Evolutionary conservation across 2,329 filamentous ascomycete species (phyloP).

Genomic region (Tolypocladium amazonense): DNA sequence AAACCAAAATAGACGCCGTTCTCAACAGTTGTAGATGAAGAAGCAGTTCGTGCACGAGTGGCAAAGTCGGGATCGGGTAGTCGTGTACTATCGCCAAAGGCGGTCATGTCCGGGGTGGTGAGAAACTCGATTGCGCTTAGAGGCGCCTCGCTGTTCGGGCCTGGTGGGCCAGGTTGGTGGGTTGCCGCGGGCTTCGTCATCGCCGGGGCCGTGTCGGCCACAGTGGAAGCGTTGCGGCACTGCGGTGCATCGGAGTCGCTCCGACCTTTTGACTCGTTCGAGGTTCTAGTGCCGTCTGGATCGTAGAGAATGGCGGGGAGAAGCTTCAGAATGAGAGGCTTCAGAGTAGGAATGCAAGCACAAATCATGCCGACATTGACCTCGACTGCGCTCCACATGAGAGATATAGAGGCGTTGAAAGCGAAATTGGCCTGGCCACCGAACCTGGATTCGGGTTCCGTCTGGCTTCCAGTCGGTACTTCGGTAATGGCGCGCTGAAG

Average conservation of each 20-base stretch:
- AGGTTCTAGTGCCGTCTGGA: slow-evolving; percentile 29
- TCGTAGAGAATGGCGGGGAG: slow-evolving; percentile 47
- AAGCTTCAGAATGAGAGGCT: slow-evolving; percentile 65
- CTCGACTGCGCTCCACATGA: slow-evolving; percentile 92
- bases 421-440: slow-evolving; percentile 43
- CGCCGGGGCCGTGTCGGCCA: neutral
- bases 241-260: slow-evolving; percentile 19
- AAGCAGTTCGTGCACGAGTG: slow-evolving; percentile 16
- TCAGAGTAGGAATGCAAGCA: slow-evolving; percentile 84
- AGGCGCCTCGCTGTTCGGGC: slow-evolving; percentile 13
- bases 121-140: slow-evolving; percentile 34
- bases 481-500: slow-evolving; percentile 60
- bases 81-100: neutral
- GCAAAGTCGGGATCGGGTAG: neutral
- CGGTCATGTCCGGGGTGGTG: slow-evolving; percentile 27
- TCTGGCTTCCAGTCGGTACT: slow-evolving; percentile 24
- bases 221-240: slow-evolving; percentile 6
- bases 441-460: slow-evolving; percentile 32
- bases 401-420: slow-evolving; percentile 71
- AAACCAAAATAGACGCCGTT: slow-evolving; percentile 62
- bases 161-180: slow-evolving; percentile 4
- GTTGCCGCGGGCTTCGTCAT: neutral
- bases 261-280: slow-evolving; percentile 13
- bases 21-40: slow-evolving; percentile 25
- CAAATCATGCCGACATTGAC: slow-evolving; percentile 86